Conservation (phyloP, 257 asterid species). For the Avicennia marina region DNA sequence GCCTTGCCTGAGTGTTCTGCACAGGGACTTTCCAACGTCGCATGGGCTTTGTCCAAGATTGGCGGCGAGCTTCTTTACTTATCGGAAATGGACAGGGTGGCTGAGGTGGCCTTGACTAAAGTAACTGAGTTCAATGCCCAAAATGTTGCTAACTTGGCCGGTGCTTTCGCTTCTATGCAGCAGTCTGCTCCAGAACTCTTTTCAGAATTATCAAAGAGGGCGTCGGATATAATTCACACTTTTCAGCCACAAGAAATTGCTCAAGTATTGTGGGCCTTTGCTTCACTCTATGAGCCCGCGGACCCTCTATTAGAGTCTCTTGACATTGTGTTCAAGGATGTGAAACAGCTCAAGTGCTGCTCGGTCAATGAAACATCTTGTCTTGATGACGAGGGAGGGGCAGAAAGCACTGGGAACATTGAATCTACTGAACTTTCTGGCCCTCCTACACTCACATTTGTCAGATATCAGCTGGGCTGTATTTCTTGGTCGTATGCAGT, state of each 20-base stretch:
- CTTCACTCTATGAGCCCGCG: constrained; percentile 75
- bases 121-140: constrained; percentile 77
- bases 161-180: constrained; percentile 95
- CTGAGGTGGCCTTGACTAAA: constrained; percentile 78
- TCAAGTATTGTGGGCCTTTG: constrained; percentile 92
- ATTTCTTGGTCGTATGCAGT: constrained; percentile 92
- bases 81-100: constrained; percentile 93
- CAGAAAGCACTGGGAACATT: constrained; percentile 7
- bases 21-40: constrained; percentile 88
- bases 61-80: constrained; percentile 93
- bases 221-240: constrained; percentile 48
- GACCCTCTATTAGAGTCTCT: constrained; percentile 64
- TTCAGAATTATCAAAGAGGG: constrained; percentile 53
- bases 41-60: constrained; percentile 89
- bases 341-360: constrained; percentile 40
- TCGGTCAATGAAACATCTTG: constrained; percentile 23
- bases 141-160: constrained; percentile 87
- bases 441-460: constrained; percentile 35
- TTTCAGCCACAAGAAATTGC: constrained; percentile 90
- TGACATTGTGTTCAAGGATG: constrained; percentile 40
- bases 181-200: constrained; percentile 88
- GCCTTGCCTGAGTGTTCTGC: constrained; percentile 87
- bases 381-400: constrained; percentile 27
- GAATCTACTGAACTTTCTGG: constrained; percentile 4
- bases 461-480: constrained; percentile 71